These are phyloP conservation scores for Testicularia cyperi DNA, from an alignment of 1,284 basidiomycete genomes.

Conservation along the genomic window DNA sequence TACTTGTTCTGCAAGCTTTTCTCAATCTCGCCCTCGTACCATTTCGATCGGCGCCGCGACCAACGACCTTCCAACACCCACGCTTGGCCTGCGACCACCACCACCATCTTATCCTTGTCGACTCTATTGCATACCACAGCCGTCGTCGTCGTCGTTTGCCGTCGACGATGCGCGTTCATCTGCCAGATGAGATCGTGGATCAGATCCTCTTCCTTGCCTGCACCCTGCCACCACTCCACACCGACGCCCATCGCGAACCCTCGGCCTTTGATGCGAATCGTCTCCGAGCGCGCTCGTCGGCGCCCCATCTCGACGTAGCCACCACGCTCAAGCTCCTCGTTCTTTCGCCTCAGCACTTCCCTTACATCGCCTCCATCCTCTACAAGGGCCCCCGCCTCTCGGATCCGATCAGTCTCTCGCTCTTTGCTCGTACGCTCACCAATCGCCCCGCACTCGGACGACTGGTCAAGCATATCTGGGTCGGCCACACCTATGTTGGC, in stretches of 20 bases:
- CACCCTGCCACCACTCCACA: slow-evolving; percentile 25
- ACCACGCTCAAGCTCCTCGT: slow-evolving; percentile 36
- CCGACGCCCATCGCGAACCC: slow-evolving; percentile 21
- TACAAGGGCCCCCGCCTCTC: slow-evolving; percentile 38
- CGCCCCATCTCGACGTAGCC: slow-evolving; percentile 32
- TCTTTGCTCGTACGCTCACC: slow-evolving; percentile 34
- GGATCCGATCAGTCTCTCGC: slow-evolving; percentile 37
- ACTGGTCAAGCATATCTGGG: slow-evolving; percentile 43
- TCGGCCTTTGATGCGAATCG: slow-evolving; percentile 26
- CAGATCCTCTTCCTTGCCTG: slow-evolving; percentile 41
- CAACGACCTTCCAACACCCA: too few relatives aligned
- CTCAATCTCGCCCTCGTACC: too few relatives aligned
- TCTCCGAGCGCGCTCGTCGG: slow-evolving; percentile 30
- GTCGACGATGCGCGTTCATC: slow-evolving; percentile 15
- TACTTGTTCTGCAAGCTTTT: too few relatives aligned
- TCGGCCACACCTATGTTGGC: slow-evolving; percentile 36
- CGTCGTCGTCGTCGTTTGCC: too few relatives aligned
- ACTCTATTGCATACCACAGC: too few relatives aligned
- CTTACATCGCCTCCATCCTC: slow-evolving; percentile 38
- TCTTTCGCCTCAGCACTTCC: slow-evolving; percentile 39
- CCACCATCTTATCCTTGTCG: too few relatives aligned
- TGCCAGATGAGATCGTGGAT: slow-evolving; percentile 44
- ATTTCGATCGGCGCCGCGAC: too few relatives aligned
- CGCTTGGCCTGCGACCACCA: too few relatives aligned
- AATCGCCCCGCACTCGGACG: slow-evolving; percentile 36